Percentiles rank a stretch among this genome's conserved stretches.
phyloP scores from a whole-genome alignment of 2,329 filamentous ascomycete genomes.

The Diaporthe vaccinii region DNA sequence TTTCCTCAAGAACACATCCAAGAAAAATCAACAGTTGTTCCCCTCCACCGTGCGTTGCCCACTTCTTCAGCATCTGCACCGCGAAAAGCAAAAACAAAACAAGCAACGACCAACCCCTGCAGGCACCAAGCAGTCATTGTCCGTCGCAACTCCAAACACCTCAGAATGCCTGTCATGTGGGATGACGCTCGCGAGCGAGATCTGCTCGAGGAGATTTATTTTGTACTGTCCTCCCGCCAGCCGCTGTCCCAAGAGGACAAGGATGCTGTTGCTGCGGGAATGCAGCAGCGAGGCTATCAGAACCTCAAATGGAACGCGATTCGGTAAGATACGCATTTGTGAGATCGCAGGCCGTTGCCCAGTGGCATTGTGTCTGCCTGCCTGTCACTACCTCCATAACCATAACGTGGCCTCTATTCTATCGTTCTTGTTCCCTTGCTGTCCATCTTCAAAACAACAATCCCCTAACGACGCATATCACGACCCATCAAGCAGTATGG shows the following conservation, averaged over 20 bases:
- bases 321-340: slow-evolving; percentile 40
- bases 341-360: neutral
- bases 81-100: neutral
- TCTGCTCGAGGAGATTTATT: slow-evolving; percentile 45
- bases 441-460: neutral
- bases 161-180: slow-evolving; percentile 17
- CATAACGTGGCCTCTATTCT: neutral
- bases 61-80: neutral
- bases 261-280: slow-evolving; percentile 42
- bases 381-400: neutral
- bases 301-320: slow-evolving; percentile 44
- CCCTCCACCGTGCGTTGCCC: neutral
- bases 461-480: neutral
- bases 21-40: neutral
- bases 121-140: neutral
- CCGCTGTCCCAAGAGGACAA: slow-evolving; percentile 44
- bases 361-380: slow-evolving; percentile 24
- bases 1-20: neutral
- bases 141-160: neutral
- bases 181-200: slow-evolving; percentile 34
- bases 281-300: slow-evolving; percentile 44
- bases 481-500: slow-evolving; percentile 43
- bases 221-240: slow-evolving; percentile 37
- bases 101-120: neutral
- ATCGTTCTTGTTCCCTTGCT: neutral